Base-by-base conservation (phyloP, 2,329 filamentous ascomycete species). In the Hortaea werneckii region DNA sequence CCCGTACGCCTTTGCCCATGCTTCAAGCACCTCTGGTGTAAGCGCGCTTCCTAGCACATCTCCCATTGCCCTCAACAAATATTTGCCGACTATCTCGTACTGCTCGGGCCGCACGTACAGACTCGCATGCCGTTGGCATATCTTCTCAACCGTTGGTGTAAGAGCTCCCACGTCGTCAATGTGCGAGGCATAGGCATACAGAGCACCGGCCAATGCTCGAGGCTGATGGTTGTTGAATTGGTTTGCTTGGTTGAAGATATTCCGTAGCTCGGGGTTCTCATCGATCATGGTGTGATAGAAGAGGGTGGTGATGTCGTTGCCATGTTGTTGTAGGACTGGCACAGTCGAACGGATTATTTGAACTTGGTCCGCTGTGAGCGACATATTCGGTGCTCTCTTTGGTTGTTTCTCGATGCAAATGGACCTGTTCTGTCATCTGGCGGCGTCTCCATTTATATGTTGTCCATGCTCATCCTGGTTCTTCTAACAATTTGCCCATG, bases 101-200 rank as follows among this genome's bases (percentile, higher is more conserved):
- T 87, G 79, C 35, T 83, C 79, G 0, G 83, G 76, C 45, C 69
- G 70, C 58, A 88, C 79, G 55, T 78, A 78, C 1, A 88, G 71
- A 1, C 79, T 83, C 48, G 77, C 83, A 62, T 88, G 84, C 65
- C 87, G 87, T 62, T 87, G 78, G 62, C 80, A 83, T 53, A 90
- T 87, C 56, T 81, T 76, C 63, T 86, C 80, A 10, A 79, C 64
- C 0, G 74, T 69, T 0, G 75, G 70, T 9, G 62, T 62, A 4
- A 88, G 71, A 13, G 70, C 75, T 40, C 72, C 75, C 0, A 86
- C 73, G 58, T 87, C 74, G 62, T 82, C 78, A 62, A 87, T 84
- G 65, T 87, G 79, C 49, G 76, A 69, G 44, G 84, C 84, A 58
- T 86, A 88, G 52, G 78, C 79, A 53, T 83, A 78, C 40, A 88